Base-by-base conservation (phyloP, 2,329 filamentous ascomycete genomes). In the Dissoconium aciculare region DNA sequence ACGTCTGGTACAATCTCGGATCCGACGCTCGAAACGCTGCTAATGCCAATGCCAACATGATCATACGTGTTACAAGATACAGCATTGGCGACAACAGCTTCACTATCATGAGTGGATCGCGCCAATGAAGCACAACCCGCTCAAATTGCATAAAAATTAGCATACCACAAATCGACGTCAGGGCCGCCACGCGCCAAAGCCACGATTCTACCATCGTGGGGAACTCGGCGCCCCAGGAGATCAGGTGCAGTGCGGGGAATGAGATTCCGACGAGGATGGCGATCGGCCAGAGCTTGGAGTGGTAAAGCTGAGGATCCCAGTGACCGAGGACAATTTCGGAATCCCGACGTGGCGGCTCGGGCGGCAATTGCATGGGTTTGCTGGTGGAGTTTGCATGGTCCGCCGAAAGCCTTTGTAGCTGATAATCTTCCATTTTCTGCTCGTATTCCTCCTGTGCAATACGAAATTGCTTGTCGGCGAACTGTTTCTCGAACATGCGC, bases 221-320 rank as follows among this genome's bases (percentile, higher is more conserved):
- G 30, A 54, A 53, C 2, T 32, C 34, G 4, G 45, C 40, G 29
- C 50, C 35, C 48, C 47, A 55, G 5, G 44, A 51, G 25, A 51
- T 46, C 10, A 53, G 40, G 33, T 54, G 49, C 11, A 54, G 37
- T 10, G 48, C 50, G 10, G 42, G 42, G 32, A 54, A 53, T 1
- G 49, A 49, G 1, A 39, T 27, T 3, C 38, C 40, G 29, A 31
- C 26, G 1, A 42, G 28, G 23, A 40, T 43, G 13, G 33, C 35
- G 5, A 42, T 12, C 3, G 42, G 42, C 42, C 42, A 44, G 9
- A 50, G 39, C 23, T 36, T 40, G 17, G 43, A 42, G 23, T 37
- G 37, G 32, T 47, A 47, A n/a, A 47, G 27, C 14, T 42, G 34
- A 1, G 44, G 42, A 26, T 49, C 44, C 44, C 43, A 49, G 26